Conservation (phyloP, 2,329 filamentous ascomycete genomes). For the Thielaviopsis punctulata region DNA sequence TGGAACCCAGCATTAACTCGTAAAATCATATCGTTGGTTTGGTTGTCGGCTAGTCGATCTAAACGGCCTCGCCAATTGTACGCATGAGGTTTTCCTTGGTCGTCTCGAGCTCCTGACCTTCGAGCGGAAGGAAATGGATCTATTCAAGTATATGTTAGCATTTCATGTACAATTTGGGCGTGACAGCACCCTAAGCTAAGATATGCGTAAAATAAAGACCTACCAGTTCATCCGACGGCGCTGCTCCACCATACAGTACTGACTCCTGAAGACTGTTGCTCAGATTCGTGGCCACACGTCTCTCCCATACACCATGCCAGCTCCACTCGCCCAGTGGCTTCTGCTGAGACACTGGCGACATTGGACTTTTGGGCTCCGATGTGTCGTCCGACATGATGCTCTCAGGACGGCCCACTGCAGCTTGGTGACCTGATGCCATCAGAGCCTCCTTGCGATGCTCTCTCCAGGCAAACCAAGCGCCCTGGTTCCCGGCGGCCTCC, state of each 20-base stretch:
- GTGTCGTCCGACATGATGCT: slow-evolving; percentile 8
- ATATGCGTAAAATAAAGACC: slow-evolving; percentile 18
- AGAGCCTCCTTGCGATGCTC: slow-evolving; percentile 39
- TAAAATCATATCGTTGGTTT: slow-evolving; percentile 7
- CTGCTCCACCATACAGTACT: slow-evolving; percentile 53
- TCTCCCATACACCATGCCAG: slow-evolving; percentile 95
- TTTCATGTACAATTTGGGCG: background rate
- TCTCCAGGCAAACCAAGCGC: slow-evolving; percentile 88
- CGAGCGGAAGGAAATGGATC: slow-evolving; percentile 52
- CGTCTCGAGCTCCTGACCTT: slow-evolving; percentile 38
- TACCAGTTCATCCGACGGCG: slow-evolving; percentile 55
- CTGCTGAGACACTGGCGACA: slow-evolving; percentile 10
- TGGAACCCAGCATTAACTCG: slow-evolving; percentile 1
- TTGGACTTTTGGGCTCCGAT: slow-evolving; percentile 4
- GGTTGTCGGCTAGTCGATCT: slow-evolving; percentile 11
- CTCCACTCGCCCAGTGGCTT: slow-evolving; percentile 75
- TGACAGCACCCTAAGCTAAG: slow-evolving; percentile 11
- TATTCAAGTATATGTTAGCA: slow-evolving; percentile 17
- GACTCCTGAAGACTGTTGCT: slow-evolving; percentile 61
- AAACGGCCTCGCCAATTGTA: slow-evolving; percentile 25
- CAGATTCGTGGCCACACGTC: slow-evolving; percentile 66
- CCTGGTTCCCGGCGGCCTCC: slow-evolving; percentile 70
- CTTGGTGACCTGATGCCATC: slow-evolving; percentile 22
- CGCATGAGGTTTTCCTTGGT: slow-evolving; percentile 41
- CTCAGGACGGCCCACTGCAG: background rate